phyloP scores from a whole-genome alignment of 2,329 filamentous ascomycete species.

The Fusarium pininemorale region DNA sequence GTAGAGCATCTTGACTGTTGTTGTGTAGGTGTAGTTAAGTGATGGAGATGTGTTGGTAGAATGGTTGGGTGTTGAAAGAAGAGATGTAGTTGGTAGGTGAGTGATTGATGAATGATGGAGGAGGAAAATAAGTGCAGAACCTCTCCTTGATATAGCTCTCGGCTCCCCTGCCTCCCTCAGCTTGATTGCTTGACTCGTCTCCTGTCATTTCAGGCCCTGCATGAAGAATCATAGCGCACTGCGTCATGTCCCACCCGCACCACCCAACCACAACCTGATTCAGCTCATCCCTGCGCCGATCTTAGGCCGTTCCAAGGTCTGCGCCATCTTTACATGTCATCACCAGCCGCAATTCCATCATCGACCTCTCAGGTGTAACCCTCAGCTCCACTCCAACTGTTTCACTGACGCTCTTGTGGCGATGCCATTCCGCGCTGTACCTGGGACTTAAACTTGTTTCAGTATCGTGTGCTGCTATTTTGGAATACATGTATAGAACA shows the following conservation, averaged over 20 bases:
- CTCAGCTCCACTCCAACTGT: not conserved
- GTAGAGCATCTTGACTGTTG: conserved; percentile 35
- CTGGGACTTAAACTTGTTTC: not conserved
- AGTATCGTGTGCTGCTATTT: conserved; percentile 21
- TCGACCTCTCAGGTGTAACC: not conserved
- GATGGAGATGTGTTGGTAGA: not conserved
- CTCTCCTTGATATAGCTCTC: conserved; percentile 24
- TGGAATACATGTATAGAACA: not conserved
- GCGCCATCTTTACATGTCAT: conserved; percentile 34
- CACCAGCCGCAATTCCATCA: not conserved
- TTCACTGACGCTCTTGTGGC: conserved; percentile 13
- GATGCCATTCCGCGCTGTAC: conserved; percentile 12
- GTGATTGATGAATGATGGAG: not conserved
- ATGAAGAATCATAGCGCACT: conserved; percentile 4
- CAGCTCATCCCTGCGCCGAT: conserved; percentile 11
- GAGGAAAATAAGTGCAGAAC: not conserved
- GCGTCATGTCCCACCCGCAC: conserved; percentile 7
- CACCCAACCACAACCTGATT: not conserved
- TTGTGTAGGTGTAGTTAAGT: not conserved
- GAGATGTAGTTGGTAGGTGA: not conserved
- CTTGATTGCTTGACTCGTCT: conserved; percentile 2
- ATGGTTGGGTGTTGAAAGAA: not conserved
- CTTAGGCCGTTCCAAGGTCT: conserved; percentile 4
- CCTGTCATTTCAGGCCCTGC: conserved; percentile 14
- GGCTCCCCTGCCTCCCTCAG: not conserved